These are phyloP conservation scores for Dictyostelium discoideum DNA, from an alignment of 78 protist genomes.

Conservation along the genomic window DNA sequence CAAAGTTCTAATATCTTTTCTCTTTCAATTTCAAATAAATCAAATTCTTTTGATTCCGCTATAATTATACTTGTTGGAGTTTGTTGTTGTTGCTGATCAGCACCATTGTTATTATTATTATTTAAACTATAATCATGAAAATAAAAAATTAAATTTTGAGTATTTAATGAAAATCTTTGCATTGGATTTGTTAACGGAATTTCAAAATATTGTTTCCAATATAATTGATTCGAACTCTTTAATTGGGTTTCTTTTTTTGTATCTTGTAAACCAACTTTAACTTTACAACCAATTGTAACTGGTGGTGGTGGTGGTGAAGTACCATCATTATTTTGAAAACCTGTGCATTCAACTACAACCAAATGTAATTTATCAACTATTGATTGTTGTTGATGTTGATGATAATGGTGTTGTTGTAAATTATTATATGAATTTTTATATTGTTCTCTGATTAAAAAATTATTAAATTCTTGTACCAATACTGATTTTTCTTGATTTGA, in stretches of 20 bases:
- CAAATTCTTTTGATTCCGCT: conserved; percentile 50
- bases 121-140: conserved; percentile 13
- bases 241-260: conserved; percentile 1
- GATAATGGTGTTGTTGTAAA: background rate
- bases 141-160: conserved; percentile 30
- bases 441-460: background rate
- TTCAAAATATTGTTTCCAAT: conserved; percentile 69
- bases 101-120: background rate
- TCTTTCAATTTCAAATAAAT: conserved; percentile 45
- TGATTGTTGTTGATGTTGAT: background rate
- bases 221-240: background rate
- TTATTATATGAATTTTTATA: background rate
- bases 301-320: background rate
- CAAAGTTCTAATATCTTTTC: conserved; percentile 24
- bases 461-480: background rate
- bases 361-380: conserved; percentile 23
- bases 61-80: conserved; percentile 14
- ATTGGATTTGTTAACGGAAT: conserved; percentile 36
- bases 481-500: background rate
- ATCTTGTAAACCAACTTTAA: conserved; percentile 32
- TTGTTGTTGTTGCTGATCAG: background rate
- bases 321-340: background rate
- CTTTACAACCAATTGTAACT: conserved; percentile 20
- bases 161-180: conserved; percentile 40
- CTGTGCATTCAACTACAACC: conserved; percentile 11